phyloP scores from a whole-genome alignment of 2,329 filamentous ascomycete species.

The Hypoxylon sp. region DNA sequence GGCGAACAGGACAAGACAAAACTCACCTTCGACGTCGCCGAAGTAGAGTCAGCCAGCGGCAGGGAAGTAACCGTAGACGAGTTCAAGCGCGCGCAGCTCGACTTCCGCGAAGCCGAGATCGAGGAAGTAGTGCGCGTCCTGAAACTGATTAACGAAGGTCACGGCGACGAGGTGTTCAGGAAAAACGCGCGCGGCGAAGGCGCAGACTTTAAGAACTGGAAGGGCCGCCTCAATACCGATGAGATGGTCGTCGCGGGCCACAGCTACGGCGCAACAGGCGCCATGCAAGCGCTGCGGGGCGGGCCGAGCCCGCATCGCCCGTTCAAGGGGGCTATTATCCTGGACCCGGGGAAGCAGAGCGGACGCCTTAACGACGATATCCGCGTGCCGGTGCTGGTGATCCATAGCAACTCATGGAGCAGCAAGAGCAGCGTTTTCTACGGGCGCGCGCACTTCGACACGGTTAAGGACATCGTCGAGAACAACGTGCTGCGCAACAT shows the following conservation, averaged over 20 bases:
- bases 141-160: slow-evolving; percentile 58
- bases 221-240: slow-evolving; percentile 67
- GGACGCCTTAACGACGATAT: slow-evolving; percentile 73
- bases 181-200: slow-evolving; percentile 66
- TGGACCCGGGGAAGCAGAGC: slow-evolving; percentile 76
- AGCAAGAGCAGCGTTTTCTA: slow-evolving; percentile 70
- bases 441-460: slow-evolving; percentile 74
- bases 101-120: slow-evolving; percentile 67
- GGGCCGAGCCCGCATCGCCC: slow-evolving; percentile 60
- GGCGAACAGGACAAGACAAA: slow-evolving; percentile 52
- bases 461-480: slow-evolving; percentile 70
- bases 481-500: slow-evolving; percentile 61
- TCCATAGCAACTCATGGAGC: slow-evolving; percentile 77
- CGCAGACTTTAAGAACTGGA: slow-evolving; percentile 64
- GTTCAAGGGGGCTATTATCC: slow-evolving; percentile 70
- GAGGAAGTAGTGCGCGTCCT: slow-evolving; percentile 61
- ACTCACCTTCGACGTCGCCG: slow-evolving; percentile 56
- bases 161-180: slow-evolving; percentile 55
- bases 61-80: slow-evolving; percentile 49
- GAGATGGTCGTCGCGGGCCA: slow-evolving; percentile 73
- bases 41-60: slow-evolving; percentile 56
- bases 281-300: slow-evolving; percentile 70
- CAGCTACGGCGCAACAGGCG: slow-evolving; percentile 76
- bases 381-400: slow-evolving; percentile 69
- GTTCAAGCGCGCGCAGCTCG: slow-evolving; percentile 64